Evolutionary conservation across 2,329 filamentous ascomycete genomes (phyloP).

Genomic region (Pseudogymnoascus sp.): DNA sequence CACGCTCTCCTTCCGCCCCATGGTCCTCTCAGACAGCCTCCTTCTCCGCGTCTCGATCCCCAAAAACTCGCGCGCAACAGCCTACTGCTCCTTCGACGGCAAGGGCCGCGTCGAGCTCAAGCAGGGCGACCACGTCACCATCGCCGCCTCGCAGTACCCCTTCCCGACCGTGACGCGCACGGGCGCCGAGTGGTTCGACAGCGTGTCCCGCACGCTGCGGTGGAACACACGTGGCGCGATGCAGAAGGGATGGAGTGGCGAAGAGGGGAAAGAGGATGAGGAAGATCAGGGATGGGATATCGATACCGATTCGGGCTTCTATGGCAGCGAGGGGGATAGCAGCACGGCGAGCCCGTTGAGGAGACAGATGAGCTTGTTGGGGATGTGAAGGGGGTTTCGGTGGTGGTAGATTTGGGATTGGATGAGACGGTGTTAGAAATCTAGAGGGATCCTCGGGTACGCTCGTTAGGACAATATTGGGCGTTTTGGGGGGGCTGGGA

Average conservation of each 20-base stretch:
- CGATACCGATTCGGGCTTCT: conserved; percentile 72
- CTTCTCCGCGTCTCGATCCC: conserved; percentile 84
- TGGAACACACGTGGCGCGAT: conserved; percentile 93
- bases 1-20: conserved; percentile 91
- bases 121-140: conserved; percentile 91
- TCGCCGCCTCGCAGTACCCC: conserved; percentile 90
- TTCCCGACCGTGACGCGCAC: conserved; percentile 93
- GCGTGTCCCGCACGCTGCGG: conserved; percentile 79
- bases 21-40: conserved; percentile 95
- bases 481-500: neutral
- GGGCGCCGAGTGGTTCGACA: conserved; percentile 92
- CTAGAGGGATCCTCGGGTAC: neutral
- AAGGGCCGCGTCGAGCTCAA: conserved; percentile 90
- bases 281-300: conserved; percentile 77
- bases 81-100: conserved; percentile 95
- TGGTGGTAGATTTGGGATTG: neutral
- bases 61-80: conserved; percentile 75
- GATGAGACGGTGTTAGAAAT: neutral
- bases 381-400: conserved; percentile 33
- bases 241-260: conserved; percentile 67
- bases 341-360: conserved; percentile 58
- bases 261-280: conserved; percentile 32
- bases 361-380: conserved; percentile 66
- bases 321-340: conserved; percentile 66
- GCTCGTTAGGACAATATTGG: neutral